phyloP scores from a whole-genome alignment of 306 rosid genomes.

The Dryas alaskensis region DNA sequence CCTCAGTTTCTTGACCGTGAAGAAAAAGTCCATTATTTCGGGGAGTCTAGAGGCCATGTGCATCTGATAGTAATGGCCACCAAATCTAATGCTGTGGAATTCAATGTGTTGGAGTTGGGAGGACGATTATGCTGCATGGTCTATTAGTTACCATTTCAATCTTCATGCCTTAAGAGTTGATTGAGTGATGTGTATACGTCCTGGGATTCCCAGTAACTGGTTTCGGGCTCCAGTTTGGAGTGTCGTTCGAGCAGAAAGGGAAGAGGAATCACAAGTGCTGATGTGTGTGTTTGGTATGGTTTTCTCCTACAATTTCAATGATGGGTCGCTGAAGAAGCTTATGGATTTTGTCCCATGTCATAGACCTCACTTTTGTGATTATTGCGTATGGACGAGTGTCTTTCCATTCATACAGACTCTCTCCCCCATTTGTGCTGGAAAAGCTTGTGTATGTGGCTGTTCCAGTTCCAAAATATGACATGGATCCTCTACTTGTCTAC shows the following conservation, averaged over 20 bases:
- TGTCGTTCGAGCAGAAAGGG: not conserved
- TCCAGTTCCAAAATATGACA: too few species aligned
- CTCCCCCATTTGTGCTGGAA: too few species aligned
- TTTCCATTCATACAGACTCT: not conserved
- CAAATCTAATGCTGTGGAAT: not conserved
- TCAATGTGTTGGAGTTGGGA: not conserved
- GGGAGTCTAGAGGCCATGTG: not conserved
- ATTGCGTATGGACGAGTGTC: too few species aligned
- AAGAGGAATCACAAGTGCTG: not conserved
- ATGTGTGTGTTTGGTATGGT: not conserved
- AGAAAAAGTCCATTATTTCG: not conserved
- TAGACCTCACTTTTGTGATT: too few species aligned
- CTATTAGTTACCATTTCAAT: not conserved
- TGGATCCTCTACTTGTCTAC: too few species aligned
- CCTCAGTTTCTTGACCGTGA: not conserved
- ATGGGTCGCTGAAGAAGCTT: not conserved
- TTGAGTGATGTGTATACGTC: too few species aligned
- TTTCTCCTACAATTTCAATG: not conserved
- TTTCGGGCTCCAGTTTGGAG: not conserved
- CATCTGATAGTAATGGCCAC: not conserved
- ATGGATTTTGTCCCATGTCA: not conserved
- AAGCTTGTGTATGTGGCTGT: too few species aligned
- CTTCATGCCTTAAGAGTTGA: not conserved
- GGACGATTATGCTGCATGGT: slow-evolving; percentile 10
- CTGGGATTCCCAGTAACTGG: too few species aligned